phyloP scores from a whole-genome alignment of 78 protist genomes.

The Tieghemostelium lacteum region DNA sequence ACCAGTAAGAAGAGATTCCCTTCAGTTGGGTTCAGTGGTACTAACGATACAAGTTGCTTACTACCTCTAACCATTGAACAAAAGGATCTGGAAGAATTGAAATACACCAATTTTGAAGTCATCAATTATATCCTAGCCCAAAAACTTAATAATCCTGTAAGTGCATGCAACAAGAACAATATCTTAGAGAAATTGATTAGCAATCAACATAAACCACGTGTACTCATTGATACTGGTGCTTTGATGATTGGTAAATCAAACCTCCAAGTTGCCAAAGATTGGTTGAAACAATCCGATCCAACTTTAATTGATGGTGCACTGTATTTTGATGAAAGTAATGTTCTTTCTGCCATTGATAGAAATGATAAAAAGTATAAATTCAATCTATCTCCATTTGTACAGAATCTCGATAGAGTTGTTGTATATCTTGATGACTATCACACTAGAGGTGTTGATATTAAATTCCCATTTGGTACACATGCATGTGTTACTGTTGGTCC shows the following conservation, averaged over 20 bases:
- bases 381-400: constrained; percentile 1
- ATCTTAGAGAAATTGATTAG: too few relatives aligned
- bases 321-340: neutral
- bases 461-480: neutral
- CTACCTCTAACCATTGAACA: constrained; percentile 20
- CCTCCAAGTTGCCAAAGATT: neutral
- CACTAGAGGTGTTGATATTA: constrained; percentile 33
- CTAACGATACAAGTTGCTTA: neutral
- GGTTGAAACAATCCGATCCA: neutral
- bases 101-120: constrained; percentile 11
- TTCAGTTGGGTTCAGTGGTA: constrained; percentile 10
- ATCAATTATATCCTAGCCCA: neutral
- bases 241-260: constrained; percentile 21
- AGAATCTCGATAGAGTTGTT: neutral
- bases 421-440: constrained; percentile 33
- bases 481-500: constrained; percentile 16
- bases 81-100: neutral
- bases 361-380: neutral
- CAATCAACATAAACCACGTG: neutral
- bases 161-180: too few relatives aligned
- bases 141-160: neutral
- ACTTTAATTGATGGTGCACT: neutral
- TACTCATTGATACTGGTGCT: constrained; percentile 38
- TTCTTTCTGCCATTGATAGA: neutral
- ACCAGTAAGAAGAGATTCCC: neutral